These are phyloP conservation scores for Linum tenue DNA, from an alignment of 345 rosid genomes.

Conservation along the genomic window DNA sequence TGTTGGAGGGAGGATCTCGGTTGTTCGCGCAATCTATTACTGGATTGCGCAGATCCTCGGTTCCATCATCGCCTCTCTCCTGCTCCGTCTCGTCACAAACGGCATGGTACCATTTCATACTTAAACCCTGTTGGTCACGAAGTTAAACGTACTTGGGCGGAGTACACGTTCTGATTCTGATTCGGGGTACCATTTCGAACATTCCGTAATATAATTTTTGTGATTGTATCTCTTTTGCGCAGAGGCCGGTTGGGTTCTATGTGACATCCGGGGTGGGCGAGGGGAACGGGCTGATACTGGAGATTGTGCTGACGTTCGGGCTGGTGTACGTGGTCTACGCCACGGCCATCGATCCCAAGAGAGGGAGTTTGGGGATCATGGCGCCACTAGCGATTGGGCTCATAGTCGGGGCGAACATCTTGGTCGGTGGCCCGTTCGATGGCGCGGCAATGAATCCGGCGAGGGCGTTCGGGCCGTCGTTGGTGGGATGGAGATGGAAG, in stretches of 20 bases:
- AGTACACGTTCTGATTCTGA: too few relatives aligned
- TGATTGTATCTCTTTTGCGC: neutral
- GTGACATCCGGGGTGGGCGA: neutral
- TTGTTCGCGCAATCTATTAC: neutral
- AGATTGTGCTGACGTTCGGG: neutral
- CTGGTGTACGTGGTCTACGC: neutral
- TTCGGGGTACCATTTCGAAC: too few relatives aligned
- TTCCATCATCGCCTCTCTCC: neutral
- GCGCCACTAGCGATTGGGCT: neutral
- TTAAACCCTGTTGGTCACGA: too few relatives aligned
- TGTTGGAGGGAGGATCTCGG: neutral
- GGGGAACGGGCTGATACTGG: neutral
- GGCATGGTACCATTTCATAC: neutral
- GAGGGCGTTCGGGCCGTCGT: neutral
- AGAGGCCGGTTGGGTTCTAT: neutral
- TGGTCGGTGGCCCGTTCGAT: neutral
- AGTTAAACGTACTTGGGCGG: too few relatives aligned
- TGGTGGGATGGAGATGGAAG: neutral
- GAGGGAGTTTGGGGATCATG: neutral
- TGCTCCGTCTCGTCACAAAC: neutral
- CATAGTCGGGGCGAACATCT: slow-evolving; percentile 1
- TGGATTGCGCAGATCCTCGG: neutral
- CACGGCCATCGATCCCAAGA: neutral
- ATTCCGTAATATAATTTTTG: neutral
- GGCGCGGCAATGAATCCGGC: slow-evolving; percentile 1